phyloP scores from a whole-genome alignment of 2,329 filamentous ascomycete species.

The Bipolaris zeicola region DNA sequence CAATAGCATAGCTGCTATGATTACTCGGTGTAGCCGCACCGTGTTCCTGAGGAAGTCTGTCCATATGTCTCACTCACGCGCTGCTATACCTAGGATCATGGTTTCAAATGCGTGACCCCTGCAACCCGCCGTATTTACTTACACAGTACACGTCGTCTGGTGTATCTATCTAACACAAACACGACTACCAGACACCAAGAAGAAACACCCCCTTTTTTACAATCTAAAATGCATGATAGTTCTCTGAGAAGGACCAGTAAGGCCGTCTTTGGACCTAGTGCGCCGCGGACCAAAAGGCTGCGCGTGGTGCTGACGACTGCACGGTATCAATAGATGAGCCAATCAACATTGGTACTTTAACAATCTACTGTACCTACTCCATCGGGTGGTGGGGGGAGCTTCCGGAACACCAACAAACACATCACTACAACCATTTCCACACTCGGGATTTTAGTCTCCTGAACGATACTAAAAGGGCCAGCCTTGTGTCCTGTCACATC shows the following conservation, averaged over 20 bases:
- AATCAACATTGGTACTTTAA: constrained; percentile 5
- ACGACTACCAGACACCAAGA: neutral
- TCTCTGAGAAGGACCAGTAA: constrained; percentile 4
- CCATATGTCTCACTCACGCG: constrained; percentile 20
- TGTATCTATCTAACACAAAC: neutral
- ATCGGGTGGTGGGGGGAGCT: neutral
- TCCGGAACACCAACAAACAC: neutral
- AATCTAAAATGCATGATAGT: constrained; percentile 1
- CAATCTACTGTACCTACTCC: constrained; percentile 8
- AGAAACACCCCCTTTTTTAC: neutral
- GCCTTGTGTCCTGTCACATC: neutral
- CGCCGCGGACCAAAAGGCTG: constrained; percentile 4
- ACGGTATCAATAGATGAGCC: constrained; percentile 10
- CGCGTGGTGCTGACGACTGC: constrained; percentile 20
- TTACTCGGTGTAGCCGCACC: constrained; percentile 8
- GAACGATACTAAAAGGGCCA: neutral
- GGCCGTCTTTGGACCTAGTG: constrained; percentile 3
- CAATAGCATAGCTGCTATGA: constrained; percentile 5
- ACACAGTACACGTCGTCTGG: neutral
- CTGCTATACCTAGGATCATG: constrained; percentile 27
- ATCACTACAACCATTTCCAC: neutral
- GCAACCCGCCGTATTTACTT: constrained; percentile 8
- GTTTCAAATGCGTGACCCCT: constrained; percentile 29
- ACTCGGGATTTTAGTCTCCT: neutral
- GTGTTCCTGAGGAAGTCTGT: neutral